Conservation (phyloP, 257 asterid genomes). For the Verbascum thapsus region DNA sequence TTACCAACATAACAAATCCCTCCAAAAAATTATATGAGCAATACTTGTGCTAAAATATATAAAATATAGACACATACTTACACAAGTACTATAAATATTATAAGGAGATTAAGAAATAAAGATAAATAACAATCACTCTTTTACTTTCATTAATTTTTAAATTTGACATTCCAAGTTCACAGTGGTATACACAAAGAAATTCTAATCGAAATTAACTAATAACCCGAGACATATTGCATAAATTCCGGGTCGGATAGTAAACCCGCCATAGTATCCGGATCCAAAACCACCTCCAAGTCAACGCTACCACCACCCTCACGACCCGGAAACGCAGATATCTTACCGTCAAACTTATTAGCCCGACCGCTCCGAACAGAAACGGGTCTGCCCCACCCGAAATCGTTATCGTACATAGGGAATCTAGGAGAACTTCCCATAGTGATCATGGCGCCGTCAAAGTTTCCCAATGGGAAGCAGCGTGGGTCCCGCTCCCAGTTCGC, state of each 20-base stretch:
- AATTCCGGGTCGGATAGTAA: conserved; percentile 45
- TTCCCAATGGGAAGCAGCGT: conserved; percentile 57
- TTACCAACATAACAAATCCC: no score
- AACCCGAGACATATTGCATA: conserved; percentile 45
- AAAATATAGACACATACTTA: no score
- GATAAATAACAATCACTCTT: no score
- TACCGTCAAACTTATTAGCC: conserved; percentile 61
- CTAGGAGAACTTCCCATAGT: conserved; percentile 55
- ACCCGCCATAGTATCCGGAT: conserved; percentile 47
- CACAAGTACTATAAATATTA: no score
- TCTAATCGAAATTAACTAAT: neutral
- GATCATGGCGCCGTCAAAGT: conserved; percentile 60
- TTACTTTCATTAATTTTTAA: no score
- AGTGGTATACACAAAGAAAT: no score
- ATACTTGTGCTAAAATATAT: no score
- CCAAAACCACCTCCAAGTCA: conserved; percentile 55
- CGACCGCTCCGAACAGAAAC: conserved; percentile 47
- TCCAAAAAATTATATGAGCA: no score
- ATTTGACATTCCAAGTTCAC: no score
- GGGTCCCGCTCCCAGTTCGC: conserved; percentile 51
- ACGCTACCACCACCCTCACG: conserved; percentile 45
- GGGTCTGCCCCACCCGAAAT: conserved; percentile 62
- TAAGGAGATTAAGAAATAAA: no score
- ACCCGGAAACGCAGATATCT: conserved; percentile 57
- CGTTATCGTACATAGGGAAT: conserved; percentile 55